Conservation (phyloP, 2,329 filamentous ascomycete genomes). For the Claviceps arundinis region DNA sequence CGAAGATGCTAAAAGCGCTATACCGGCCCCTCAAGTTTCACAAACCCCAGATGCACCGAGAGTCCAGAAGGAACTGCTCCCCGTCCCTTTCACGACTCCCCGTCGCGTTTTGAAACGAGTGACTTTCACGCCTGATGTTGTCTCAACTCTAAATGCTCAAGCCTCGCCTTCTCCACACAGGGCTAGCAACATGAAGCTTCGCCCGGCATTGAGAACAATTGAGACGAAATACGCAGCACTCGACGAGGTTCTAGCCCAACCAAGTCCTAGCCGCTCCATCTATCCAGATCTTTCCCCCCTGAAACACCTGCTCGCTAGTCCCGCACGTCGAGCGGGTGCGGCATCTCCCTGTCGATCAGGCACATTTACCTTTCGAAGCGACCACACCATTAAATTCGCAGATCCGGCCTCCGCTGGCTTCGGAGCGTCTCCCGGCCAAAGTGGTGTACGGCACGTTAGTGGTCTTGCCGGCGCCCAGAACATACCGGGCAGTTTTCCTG, state of each 20-base stretch:
- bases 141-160: slow-evolving; percentile 31
- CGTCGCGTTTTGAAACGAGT: slow-evolving; percentile 63
- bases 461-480: slow-evolving; percentile 31
- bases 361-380: slow-evolving; percentile 52
- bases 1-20: slow-evolving; percentile 30
- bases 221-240: slow-evolving; percentile 18
- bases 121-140: slow-evolving; percentile 62
- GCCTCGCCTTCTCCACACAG: slow-evolving; percentile 46
- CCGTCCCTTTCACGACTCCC: slow-evolving; percentile 48
- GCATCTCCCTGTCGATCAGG: slow-evolving; percentile 33
- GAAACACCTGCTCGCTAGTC: slow-evolving; percentile 17
- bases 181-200: slow-evolving; percentile 30
- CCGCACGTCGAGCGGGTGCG: slow-evolving; percentile 13
- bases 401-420: slow-evolving; percentile 36
- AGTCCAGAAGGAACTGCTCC: slow-evolving; percentile 39
- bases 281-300: slow-evolving; percentile 41
- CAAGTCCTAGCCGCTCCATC: slow-evolving; percentile 22
- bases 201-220: slow-evolving; percentile 15
- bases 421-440: slow-evolving; percentile 43
- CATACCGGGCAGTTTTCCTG: slow-evolving; percentile 46
- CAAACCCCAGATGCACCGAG: slow-evolving; percentile 33
- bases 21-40: slow-evolving; percentile 32
- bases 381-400: slow-evolving; percentile 49
- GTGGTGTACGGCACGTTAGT: slow-evolving; percentile 47
- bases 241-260: slow-evolving; percentile 14